These are phyloP conservation scores for Oryza meyeriana DNA, from an alignment of 176 grass and related monocot species.

Conservation along the genomic window DNA sequence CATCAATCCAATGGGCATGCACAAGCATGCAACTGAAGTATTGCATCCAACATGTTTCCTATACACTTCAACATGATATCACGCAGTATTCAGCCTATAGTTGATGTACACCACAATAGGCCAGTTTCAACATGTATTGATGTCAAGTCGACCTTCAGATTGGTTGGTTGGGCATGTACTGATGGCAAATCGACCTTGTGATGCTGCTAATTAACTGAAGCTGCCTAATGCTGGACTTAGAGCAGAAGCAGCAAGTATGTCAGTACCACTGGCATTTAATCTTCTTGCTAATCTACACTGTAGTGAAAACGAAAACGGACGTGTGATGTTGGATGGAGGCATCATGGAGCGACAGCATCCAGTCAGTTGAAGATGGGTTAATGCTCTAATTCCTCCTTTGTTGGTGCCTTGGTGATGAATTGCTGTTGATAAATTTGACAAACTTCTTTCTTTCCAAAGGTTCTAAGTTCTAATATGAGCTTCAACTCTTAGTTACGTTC, in stretches of 20 bases:
- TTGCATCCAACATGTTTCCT: neutral
- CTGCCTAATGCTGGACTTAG: too few relatives aligned
- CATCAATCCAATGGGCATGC: neutral
- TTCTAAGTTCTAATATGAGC: neutral
- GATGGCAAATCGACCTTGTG: neutral
- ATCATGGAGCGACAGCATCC: too few relatives aligned
- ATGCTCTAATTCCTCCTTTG: too few relatives aligned
- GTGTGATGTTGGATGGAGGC: too few relatives aligned
- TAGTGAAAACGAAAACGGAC: too few relatives aligned
- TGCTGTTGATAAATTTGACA: too few relatives aligned
- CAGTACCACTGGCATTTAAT: neutral
- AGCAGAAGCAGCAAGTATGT: neutral
- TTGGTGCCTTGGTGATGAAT: too few relatives aligned
- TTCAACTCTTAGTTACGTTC: neutral
- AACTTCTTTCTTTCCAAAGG: neutral
- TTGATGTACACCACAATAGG: neutral
- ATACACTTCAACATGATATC: neutral
- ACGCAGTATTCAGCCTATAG: neutral
- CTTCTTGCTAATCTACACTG: too few relatives aligned
- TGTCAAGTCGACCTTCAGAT: neutral
- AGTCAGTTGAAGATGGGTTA: too few relatives aligned
- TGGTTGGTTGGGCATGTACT: neutral
- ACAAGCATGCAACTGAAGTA: neutral
- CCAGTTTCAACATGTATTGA: neutral
- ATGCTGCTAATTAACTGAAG: neutral